Percentiles rank a stretch among this genome's conserved stretches.
phyloP scores from a whole-genome alignment of 2,329 filamentous ascomycete genomes.

The Meredithiella fracta region DNA sequence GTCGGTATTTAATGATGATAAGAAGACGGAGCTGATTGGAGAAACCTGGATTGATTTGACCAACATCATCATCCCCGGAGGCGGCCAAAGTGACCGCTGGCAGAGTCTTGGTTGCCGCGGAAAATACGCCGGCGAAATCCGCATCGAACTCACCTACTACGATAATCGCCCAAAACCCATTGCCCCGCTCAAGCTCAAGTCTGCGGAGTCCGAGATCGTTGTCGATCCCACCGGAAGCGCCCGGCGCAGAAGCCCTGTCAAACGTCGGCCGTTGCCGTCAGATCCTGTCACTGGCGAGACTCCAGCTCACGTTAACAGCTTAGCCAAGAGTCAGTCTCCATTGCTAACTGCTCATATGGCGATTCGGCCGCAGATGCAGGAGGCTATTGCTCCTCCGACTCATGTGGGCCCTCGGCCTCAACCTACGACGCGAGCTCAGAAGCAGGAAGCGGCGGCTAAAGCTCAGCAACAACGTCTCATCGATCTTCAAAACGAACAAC shows the following conservation, averaged over 20 bases:
- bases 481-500: conserved; percentile 17
- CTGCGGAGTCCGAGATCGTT: conserved; percentile 23
- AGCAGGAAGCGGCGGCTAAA: conserved; percentile 11
- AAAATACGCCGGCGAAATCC: conserved; percentile 89
- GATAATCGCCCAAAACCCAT: conserved; percentile 72
- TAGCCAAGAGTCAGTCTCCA: background rate
- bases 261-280: conserved; percentile 67
- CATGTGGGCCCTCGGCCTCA: conserved; percentile 13
- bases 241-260: conserved; percentile 46
- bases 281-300: conserved; percentile 50
- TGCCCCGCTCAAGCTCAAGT: conserved; percentile 23
- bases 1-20: conserved; percentile 95
- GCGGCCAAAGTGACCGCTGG: conserved; percentile 90
- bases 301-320: conserved; percentile 18
- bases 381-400: conserved; percentile 9
- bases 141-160: conserved; percentile 93
- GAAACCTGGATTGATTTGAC: conserved; percentile 80
- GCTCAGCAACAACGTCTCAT: conserved; percentile 20
- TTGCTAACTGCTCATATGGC: conserved; percentile 10
- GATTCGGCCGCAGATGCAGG: conserved; percentile 13
- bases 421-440: conserved; percentile 15
- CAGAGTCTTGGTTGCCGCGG: conserved; percentile 73
- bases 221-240: conserved; percentile 19
- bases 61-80: conserved; percentile 65
- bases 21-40: conserved; percentile 90